Evolutionary conservation across 2,329 filamentous ascomycete genomes (phyloP).

Genomic region (Aureobasidium subglaciale): DNA sequence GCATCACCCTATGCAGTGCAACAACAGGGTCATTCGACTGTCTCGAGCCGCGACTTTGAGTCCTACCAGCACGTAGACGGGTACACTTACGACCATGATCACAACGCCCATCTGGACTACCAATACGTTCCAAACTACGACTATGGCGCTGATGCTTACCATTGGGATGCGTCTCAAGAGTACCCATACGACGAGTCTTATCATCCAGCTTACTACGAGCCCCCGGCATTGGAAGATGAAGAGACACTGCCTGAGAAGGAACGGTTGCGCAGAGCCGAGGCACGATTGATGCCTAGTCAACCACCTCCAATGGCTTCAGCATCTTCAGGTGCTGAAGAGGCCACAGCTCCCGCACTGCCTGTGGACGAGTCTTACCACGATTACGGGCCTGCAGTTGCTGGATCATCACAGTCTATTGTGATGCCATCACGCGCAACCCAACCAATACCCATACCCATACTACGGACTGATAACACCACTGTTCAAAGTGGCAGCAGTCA

Average conservation of each 20-base stretch:
- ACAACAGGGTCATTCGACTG: neutral
- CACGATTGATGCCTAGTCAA: slow-evolving; percentile 71
- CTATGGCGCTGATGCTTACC: neutral
- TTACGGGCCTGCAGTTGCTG: neutral
- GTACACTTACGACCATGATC: slow-evolving; percentile 1
- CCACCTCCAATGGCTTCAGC: slow-evolving; percentile 44
- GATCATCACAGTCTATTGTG: neutral
- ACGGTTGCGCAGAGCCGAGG: slow-evolving; percentile 67
- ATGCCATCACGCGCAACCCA: neutral
- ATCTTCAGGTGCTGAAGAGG: neutral
- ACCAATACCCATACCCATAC: neutral
- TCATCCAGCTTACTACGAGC: slow-evolving; percentile 40
- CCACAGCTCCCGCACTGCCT: slow-evolving; percentile 5
- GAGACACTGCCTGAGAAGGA: slow-evolving; percentile 73
- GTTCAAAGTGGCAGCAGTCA: slow-evolving; percentile 6
- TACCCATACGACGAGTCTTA: slow-evolving; percentile 18
- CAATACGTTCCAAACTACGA: neutral
- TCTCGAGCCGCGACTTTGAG: neutral
- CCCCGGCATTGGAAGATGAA: slow-evolving; percentile 54
- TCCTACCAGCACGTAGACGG: neutral
- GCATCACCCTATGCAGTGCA: neutral
- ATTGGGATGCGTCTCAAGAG: slow-evolving; percentile 12
- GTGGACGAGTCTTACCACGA: slow-evolving; percentile 18
- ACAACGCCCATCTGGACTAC: neutral
- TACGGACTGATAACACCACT: neutral